A percentile compares a stretch with the other conserved stretches of the same genome.
phyloP scores from a whole-genome alignment of 768 basidiomycete genomes.

The Pisolithus marmoratus region DNA sequence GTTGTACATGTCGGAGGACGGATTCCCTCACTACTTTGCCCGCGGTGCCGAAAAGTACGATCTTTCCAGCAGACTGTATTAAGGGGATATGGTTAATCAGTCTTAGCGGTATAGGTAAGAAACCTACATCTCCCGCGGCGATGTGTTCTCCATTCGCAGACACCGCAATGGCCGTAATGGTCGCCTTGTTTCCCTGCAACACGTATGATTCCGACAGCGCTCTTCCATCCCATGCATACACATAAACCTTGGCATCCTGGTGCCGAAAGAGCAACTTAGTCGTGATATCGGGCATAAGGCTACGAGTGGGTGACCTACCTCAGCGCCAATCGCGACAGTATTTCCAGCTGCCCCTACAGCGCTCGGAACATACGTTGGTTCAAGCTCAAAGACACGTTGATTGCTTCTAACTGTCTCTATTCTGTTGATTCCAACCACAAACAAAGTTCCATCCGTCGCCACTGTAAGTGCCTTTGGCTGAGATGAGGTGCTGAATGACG shows the following conservation, averaged over 20 bases:
- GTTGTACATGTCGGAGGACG: background rate
- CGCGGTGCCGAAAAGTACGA: conserved; percentile 68
- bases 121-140: conserved; percentile 80
- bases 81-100: background rate
- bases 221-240: conserved; percentile 70
- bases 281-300: background rate
- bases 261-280: conserved; percentile 3
- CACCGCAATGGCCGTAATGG: conserved; percentile 71
- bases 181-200: conserved; percentile 56
- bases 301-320: conserved; percentile 40
- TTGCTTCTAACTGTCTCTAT: conserved; percentile 68
- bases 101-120: background rate
- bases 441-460: conserved; percentile 55
- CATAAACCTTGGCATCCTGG: conserved; percentile 70
- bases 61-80: conserved; percentile 77
- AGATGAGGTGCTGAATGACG: conserved; percentile 44
- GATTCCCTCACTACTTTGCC: conserved; percentile 49
- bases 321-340: conserved; percentile 67
- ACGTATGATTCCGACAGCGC: conserved; percentile 48
- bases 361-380: conserved; percentile 47
- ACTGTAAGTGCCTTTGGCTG: conserved; percentile 68
- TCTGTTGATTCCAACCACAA: conserved; percentile 38
- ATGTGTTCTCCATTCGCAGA: conserved; percentile 71
- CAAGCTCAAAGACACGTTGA: conserved; percentile 57
- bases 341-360: conserved; percentile 48